phyloP scores from a whole-genome alignment of 2,329 filamentous ascomycete species.

The Monosporascus ibericus region DNA sequence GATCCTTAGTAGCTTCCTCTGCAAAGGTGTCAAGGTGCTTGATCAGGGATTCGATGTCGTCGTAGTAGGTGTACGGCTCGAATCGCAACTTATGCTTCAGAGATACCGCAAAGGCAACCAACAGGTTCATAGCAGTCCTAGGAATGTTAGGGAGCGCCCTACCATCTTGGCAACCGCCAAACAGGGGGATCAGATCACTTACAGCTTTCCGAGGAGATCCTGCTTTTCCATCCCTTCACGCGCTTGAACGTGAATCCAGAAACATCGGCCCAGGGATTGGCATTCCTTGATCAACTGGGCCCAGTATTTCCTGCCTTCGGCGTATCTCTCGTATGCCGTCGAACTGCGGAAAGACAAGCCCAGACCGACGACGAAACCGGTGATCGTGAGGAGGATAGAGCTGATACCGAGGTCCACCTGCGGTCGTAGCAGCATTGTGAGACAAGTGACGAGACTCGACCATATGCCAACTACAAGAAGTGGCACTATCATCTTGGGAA shows the following conservation, averaged over 20 bases:
- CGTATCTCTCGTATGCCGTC: slow-evolving; percentile 67
- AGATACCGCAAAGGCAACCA: slow-evolving; percentile 70
- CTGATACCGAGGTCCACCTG: slow-evolving; percentile 45
- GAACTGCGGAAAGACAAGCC: slow-evolving; percentile 72
- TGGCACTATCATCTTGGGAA: slow-evolving; percentile 71
- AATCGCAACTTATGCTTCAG: slow-evolving; percentile 81
- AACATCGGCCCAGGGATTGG: slow-evolving; percentile 65
- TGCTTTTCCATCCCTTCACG: slow-evolving; percentile 54
- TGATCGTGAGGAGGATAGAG: slow-evolving; percentile 71
- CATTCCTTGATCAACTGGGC: slow-evolving; percentile 54
- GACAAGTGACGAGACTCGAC: slow-evolving; percentile 59
- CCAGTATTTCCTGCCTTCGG: slow-evolving; percentile 59
- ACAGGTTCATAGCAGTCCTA: slow-evolving; percentile 65
- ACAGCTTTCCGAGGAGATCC: slow-evolving; percentile 59
- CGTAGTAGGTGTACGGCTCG: slow-evolving; percentile 73
- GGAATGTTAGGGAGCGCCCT: not conserved
- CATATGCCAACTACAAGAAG: slow-evolving; percentile 57
- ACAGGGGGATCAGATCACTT: slow-evolving; percentile 26
- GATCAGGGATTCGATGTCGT: slow-evolving; percentile 64
- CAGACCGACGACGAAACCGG: slow-evolving; percentile 78
- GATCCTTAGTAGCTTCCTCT: slow-evolving; percentile 39
- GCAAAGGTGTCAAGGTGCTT: slow-evolving; percentile 72
- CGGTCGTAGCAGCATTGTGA: slow-evolving; percentile 39
- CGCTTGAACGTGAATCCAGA: slow-evolving; percentile 73
- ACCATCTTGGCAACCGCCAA: not conserved